Conservation (phyloP, 1,284 basidiomycete species). For the Garcileccinum viscosum region DNA sequence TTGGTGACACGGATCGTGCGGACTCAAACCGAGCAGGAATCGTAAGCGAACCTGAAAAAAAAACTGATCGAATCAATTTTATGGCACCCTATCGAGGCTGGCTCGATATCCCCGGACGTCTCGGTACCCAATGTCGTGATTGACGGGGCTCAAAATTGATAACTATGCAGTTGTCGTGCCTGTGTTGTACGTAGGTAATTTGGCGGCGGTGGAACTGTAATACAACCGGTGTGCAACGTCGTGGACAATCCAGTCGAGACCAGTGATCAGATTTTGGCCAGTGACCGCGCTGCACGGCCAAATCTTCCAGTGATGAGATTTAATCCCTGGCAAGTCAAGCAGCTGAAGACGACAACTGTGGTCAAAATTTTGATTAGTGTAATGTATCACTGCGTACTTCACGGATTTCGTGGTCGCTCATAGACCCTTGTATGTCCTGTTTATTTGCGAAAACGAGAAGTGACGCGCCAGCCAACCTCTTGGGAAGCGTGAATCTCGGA, state of each 20-base stretch:
- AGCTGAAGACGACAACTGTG: conserved; percentile 53
- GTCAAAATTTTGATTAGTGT: conserved; percentile 15
- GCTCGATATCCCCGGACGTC: conserved; percentile 14
- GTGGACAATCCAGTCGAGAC: conserved; percentile 93
- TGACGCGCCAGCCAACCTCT: conserved; percentile 94
- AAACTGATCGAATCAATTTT: neutral
- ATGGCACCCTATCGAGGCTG: conserved; percentile 20
- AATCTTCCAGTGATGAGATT: conserved; percentile 90
- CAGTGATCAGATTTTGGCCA: conserved; percentile 83
- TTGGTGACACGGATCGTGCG: conserved; percentile 17
- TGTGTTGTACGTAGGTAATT: conserved; percentile 6
- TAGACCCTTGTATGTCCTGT: conserved; percentile 90
- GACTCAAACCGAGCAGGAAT: conserved; percentile 15
- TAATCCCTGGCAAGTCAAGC: conserved; percentile 78
- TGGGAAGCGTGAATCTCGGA: conserved; percentile 26
- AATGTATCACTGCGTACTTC: conserved; percentile 58
- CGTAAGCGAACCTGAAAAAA: conserved; percentile 12
- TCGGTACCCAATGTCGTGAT: conserved; percentile 16
- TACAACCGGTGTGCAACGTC: conserved; percentile 87
- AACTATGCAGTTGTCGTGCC: conserved; percentile 5
- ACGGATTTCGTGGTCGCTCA: conserved; percentile 83
- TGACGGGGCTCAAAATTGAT: neutral
- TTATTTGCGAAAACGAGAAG: conserved; percentile 99
- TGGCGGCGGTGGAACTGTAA: conserved; percentile 49
- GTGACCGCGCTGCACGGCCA: conserved; percentile 92